These are phyloP conservation scores for Dillenia turbinata DNA, from an alignment of 164 flowering plant genomes.

Conservation along the genomic window DNA sequence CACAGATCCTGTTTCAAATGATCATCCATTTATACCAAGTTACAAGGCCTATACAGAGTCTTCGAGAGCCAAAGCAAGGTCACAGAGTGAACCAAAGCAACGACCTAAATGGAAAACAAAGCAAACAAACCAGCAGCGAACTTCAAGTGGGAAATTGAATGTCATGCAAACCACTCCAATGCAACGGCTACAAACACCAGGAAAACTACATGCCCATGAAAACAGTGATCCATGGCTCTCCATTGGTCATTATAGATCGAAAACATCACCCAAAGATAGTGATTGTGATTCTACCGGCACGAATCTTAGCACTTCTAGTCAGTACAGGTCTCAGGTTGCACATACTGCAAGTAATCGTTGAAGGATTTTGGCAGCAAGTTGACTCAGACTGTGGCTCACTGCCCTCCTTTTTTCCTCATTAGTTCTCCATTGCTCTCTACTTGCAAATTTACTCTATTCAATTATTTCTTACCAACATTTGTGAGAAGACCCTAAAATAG, in stretches of 20 bases:
- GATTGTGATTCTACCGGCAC: slow-evolving; percentile 5
- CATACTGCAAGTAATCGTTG: no score
- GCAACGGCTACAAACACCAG: slow-evolving; percentile 12
- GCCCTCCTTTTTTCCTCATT: no score
- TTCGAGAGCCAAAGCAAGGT: slow-evolving; percentile 43
- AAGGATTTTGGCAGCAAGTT: no score
- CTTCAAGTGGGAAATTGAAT: no score
- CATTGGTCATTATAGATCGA: slow-evolving; percentile 16
- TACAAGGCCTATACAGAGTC: slow-evolving; percentile 47
- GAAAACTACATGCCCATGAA: slow-evolving; percentile 3
- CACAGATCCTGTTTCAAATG: not conserved
- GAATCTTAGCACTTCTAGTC: slow-evolving; percentile 4
- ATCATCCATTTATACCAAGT: slow-evolving; percentile 14
- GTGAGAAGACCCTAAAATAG: no score
- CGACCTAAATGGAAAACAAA: slow-evolving; percentile 16
- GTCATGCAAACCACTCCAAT: not conserved
- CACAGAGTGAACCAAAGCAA: slow-evolving; percentile 43
- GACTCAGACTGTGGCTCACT: no score
- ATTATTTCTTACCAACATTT: no score
- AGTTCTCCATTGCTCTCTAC: no score
- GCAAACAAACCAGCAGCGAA: not conserved
- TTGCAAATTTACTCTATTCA: no score
- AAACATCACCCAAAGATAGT: not conserved
- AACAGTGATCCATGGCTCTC: slow-evolving; percentile 17
- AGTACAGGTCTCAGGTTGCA: not conserved